Conservation (phyloP, 257 asterid genomes). For the Ligustrum vulgare region DNA sequence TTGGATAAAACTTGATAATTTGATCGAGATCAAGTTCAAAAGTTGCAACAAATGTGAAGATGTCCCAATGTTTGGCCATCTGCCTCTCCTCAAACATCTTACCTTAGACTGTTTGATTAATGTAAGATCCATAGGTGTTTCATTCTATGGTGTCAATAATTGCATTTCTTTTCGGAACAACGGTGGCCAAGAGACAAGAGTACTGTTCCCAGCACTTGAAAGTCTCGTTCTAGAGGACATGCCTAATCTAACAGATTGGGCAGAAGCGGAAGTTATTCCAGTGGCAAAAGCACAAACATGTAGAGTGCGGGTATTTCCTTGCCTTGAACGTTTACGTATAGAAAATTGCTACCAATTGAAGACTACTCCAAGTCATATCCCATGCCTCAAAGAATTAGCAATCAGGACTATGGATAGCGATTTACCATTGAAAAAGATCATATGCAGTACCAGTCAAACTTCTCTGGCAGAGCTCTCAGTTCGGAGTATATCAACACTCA, state of each 20-base stretch:
- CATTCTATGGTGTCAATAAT: conserved; percentile 22
- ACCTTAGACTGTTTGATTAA: neutral
- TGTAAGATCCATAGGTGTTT: conserved; percentile 12
- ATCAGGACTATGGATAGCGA: neutral
- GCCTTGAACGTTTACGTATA: conserved; percentile 22
- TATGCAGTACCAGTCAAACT: conserved; percentile 12
- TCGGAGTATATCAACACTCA: neutral
- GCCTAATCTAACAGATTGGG: conserved; percentile 27
- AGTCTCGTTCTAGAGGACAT: neutral
- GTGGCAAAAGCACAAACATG: neutral
- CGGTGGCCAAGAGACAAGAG: neutral
- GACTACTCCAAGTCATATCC: conserved; percentile 32
- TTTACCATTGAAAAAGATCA: conserved; percentile 7
- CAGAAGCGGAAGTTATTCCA: neutral
- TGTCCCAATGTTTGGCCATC: conserved; percentile 33
- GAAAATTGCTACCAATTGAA: neutral
- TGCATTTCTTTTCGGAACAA: neutral
- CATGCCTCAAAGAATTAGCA: neutral
- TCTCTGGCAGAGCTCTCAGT: neutral
- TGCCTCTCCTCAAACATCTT: conserved; percentile 24
- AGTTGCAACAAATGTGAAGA: conserved; percentile 13
- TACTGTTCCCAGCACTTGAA: conserved; percentile 27
- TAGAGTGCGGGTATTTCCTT: conserved; percentile 19
- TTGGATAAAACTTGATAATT: neutral
- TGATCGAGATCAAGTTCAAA: neutral